Conservation (phyloP, 2,329 filamentous ascomycete species). For the Phoma sp. region DNA sequence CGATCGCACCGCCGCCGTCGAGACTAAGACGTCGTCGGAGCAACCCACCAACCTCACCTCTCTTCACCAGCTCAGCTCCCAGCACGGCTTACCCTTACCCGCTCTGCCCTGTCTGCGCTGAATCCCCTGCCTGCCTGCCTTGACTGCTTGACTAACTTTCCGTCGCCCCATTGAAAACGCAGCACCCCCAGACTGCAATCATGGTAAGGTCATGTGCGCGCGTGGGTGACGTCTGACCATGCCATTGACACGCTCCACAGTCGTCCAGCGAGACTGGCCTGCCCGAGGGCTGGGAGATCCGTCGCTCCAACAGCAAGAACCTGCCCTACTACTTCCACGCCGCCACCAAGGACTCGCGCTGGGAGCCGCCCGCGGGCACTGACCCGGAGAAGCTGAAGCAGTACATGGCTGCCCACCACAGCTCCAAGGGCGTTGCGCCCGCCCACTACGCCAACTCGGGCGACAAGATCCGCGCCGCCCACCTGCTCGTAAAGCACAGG, state of each 20-base stretch:
- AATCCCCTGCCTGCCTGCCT: too few relatives aligned
- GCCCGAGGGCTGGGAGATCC: constrained; percentile 89
- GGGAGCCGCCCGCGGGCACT: constrained; percentile 89
- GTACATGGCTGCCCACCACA: constrained; percentile 92
- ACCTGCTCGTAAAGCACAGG: constrained; percentile 91
- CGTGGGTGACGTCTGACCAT: not conserved
- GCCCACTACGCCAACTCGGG: constrained; percentile 51
- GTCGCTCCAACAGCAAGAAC: constrained; percentile 97
- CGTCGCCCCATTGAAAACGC: not conserved
- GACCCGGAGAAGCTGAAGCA: constrained; percentile 91
- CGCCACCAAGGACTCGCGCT: constrained; percentile 83
- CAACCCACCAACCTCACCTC: constrained; percentile 14
- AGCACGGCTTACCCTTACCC: constrained; percentile 3
- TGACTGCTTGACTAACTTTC: not conserved
- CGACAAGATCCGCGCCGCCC: constrained; percentile 90
- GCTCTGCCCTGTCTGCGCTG: not conserved
- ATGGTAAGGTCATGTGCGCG: constrained; percentile 34
- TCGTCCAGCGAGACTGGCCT: constrained; percentile 64
- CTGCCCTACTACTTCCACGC: constrained; percentile 99
- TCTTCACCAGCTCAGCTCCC: constrained; percentile 1
- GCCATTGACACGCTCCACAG: constrained; percentile 26
- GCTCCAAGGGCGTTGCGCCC: constrained; percentile 56
- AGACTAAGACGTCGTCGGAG: constrained; percentile 17
- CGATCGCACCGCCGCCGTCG: constrained; percentile 27
- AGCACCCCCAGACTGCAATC: not conserved